Evolutionary conservation across 1,284 basidiomycete genomes (phyloP).

Genomic region (Stereum hirsutum): DNA sequence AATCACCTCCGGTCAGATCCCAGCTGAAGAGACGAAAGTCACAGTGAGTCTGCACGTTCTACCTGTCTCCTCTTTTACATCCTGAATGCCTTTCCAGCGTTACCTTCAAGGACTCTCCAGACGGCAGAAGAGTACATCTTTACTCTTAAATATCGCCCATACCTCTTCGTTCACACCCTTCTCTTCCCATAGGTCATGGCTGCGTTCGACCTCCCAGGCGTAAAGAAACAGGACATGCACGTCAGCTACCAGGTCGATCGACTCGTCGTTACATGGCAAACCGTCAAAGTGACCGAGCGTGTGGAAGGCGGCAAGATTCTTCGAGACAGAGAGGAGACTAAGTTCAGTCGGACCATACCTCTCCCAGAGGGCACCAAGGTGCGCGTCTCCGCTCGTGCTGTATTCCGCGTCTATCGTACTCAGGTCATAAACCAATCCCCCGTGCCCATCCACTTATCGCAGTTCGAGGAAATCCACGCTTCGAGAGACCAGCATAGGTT

Average conservation of each 20-base stretch:
- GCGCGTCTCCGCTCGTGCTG: conserved; percentile 6
- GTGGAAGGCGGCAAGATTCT: conserved; percentile 47
- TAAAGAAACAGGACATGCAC: conserved; percentile 62
- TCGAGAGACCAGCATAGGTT: conserved; percentile 49
- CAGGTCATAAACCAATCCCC: neutral
- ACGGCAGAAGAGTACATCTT: conserved; percentile 43
- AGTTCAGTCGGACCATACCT: conserved; percentile 35
- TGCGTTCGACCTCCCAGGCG: conserved; percentile 53
- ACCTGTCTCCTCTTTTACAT: conserved; percentile 4
- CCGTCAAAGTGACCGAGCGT: conserved; percentile 45
- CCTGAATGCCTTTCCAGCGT: conserved; percentile 30
- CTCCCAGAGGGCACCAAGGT: conserved; percentile 40
- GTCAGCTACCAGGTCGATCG: conserved; percentile 55
- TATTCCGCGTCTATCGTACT: neutral
- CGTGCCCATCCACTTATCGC: conserved; percentile 4
- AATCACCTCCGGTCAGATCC: conserved; percentile 14
- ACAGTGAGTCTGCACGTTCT: conserved; percentile 30
- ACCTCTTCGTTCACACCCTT: too few species aligned
- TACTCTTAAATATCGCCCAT: conserved; percentile 12
- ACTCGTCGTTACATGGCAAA: conserved; percentile 61
- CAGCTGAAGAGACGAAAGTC: conserved; percentile 45
- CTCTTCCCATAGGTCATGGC: conserved; percentile 28
- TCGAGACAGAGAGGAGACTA: conserved; percentile 50
- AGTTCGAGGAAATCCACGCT: conserved; percentile 64
- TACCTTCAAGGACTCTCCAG: conserved; percentile 55